Percentiles rank a stretch among this genome's conserved stretches.
Evolutionary conservation across 257 asterid species (phyloP).

Genomic region (Salvia hispanica): DNA sequence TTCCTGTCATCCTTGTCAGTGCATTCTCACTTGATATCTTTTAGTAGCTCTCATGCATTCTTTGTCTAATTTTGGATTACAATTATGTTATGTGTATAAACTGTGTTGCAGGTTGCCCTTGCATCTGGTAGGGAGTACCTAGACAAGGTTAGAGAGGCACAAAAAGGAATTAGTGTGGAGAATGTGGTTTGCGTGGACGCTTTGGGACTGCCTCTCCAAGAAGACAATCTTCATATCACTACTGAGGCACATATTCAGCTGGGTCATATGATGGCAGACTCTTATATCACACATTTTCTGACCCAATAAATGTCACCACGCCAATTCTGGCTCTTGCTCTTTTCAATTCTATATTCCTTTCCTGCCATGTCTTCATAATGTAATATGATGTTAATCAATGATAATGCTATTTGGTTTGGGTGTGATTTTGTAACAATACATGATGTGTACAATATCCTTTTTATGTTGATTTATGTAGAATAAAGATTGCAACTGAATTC

Average conservation of each 20-base stretch:
- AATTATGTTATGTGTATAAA: neutral
- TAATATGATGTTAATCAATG: too few relatives aligned
- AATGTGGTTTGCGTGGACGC: conserved; percentile 68
- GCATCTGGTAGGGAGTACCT: conserved; percentile 62
- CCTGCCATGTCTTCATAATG: too few relatives aligned
- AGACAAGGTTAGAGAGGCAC: conserved; percentile 57
- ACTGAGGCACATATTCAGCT: conserved; percentile 62
- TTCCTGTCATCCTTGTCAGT: conserved; percentile 66
- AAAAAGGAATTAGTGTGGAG: conserved; percentile 49
- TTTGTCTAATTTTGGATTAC: too few relatives aligned
- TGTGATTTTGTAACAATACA: too few relatives aligned
- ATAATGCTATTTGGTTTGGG: too few relatives aligned
- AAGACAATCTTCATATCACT: conserved; percentile 70
- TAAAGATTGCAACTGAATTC: too few relatives aligned
- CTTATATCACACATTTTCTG: conserved; percentile 49
- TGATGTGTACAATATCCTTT: too few relatives aligned
- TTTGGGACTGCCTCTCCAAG: conserved; percentile 60
- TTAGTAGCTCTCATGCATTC: too few relatives aligned
- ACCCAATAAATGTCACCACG: neutral
- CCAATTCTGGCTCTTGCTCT: too few relatives aligned
- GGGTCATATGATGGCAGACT: conserved; percentile 62
- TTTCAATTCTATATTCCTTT: neutral
- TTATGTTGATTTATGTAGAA: too few relatives aligned
- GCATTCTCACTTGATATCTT: neutral
- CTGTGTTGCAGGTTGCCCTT: conserved; percentile 54